Evolutionary conservation across 352 stramenopile genomes (phyloP).

Genomic region (Achlya hypogyna): DNA sequence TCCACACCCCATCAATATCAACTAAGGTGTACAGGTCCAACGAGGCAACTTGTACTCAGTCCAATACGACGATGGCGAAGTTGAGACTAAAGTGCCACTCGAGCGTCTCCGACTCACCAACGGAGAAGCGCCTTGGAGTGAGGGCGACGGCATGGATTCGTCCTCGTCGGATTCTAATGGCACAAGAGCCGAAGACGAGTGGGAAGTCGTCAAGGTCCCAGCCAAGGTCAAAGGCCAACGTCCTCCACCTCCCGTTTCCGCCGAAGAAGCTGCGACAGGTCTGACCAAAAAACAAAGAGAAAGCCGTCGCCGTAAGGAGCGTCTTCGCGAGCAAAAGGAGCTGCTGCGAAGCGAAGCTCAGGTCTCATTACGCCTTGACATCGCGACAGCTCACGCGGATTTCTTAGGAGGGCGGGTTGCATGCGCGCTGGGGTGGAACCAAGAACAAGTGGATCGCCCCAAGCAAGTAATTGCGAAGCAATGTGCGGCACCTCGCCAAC

Average conservation of each 20-base stretch:
- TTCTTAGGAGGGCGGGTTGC: constrained; percentile 35
- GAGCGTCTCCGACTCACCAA: constrained; percentile 31
- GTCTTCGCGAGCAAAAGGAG: constrained; percentile 67
- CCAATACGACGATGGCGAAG: constrained; percentile 64
- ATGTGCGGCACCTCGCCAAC: no score
- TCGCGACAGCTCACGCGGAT: background rate
- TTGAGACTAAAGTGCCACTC: constrained; percentile 59
- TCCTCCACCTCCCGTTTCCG: background rate
- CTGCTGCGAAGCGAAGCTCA: constrained; percentile 55
- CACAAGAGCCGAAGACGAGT: constrained; percentile 50
- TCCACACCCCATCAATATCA: constrained; percentile 31
- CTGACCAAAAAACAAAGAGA: constrained; percentile 75
- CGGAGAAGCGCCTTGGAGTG: background rate
- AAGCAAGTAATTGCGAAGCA: background rate
- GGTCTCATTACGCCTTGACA: constrained; percentile 3
- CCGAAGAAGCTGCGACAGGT: constrained; percentile 16
- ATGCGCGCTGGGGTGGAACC: constrained; percentile 39
- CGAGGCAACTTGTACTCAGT: constrained; percentile 52
- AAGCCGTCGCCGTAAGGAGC: constrained; percentile 67
- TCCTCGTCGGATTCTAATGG: constrained; percentile 13
- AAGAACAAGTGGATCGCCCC: constrained; percentile 8
- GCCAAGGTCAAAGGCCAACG: background rate
- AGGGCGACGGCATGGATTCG: background rate
- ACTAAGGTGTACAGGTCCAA: constrained; percentile 22
- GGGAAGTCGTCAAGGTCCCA: constrained; percentile 48